Evolutionary conservation across 345 rosid species (phyloP).

Genomic region (Lumnitzera racemosa): DNA sequence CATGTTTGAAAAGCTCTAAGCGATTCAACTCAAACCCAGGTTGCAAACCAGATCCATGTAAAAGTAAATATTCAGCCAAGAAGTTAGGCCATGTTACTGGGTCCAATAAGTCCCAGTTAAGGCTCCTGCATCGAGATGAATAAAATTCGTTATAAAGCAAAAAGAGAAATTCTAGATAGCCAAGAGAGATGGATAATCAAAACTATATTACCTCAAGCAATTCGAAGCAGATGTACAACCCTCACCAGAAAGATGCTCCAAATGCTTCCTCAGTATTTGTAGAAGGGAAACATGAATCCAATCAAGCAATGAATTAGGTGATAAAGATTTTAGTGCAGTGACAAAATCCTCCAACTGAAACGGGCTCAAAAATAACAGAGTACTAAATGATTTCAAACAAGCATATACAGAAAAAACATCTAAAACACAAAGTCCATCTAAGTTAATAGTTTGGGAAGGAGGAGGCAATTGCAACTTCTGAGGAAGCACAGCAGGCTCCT

Average conservation of each 20-base stretch:
- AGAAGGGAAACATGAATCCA: slow-evolving; percentile 76
- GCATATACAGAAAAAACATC: slow-evolving; percentile 72
- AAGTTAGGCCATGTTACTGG: slow-evolving; percentile 80
- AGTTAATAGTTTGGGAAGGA: slow-evolving; percentile 50
- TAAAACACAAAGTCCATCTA: slow-evolving; percentile 54
- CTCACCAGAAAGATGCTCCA: slow-evolving; percentile 67
- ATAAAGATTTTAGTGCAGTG: slow-evolving; percentile 49
- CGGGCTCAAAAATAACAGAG: slow-evolving; percentile 78
- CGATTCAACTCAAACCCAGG: slow-evolving; percentile 47
- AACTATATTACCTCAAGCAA: slow-evolving; percentile 74
- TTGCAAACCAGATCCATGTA: slow-evolving; percentile 49
- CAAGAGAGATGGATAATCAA: slow-evolving; percentile 1
- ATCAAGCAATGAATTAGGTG: slow-evolving; percentile 60
- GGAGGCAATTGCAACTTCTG: slow-evolving; percentile 66
- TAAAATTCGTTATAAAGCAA: slow-evolving; percentile 7
- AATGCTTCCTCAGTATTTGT: slow-evolving; percentile 61
- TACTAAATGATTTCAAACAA: slow-evolving; percentile 83
- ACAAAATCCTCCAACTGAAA: slow-evolving; percentile 86
- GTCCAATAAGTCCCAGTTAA: slow-evolving; percentile 81
- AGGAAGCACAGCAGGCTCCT: slow-evolving; percentile 40
- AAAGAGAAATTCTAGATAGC: slow-evolving; percentile 8
- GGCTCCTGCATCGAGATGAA: slow-evolving; percentile 61
- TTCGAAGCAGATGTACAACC: slow-evolving; percentile 71
- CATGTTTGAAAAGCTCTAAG: slow-evolving; percentile 49
- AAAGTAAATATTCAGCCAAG: slow-evolving; percentile 64